Evolutionary conservation across 768 basidiomycete genomes (phyloP).

Genomic region (Lyophyllum decastes): DNA sequence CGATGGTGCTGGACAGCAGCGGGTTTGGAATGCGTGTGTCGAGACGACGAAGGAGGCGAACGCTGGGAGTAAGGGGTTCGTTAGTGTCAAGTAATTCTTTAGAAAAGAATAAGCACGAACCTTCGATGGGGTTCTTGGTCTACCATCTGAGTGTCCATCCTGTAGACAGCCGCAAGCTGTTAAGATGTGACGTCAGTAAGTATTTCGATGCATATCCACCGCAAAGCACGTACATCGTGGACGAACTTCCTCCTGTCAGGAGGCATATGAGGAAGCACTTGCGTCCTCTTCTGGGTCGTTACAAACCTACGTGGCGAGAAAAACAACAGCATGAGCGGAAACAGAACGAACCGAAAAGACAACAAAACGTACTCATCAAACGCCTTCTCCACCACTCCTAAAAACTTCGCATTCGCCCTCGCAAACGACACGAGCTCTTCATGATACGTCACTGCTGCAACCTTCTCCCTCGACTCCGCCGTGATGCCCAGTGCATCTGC

Average conservation of each 20-base stretch:
- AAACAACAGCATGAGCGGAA: constrained; percentile 6
- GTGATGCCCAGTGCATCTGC: constrained; percentile 93
- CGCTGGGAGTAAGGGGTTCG: constrained; percentile 31
- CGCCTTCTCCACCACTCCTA: constrained; percentile 73
- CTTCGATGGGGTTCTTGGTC: constrained; percentile 89
- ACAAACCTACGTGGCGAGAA: constrained; percentile 54
- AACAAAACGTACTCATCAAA: constrained; percentile 72
- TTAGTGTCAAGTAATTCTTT: not conserved
- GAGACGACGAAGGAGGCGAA: constrained; percentile 78
- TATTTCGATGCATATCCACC: not conserved
- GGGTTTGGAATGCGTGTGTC: constrained; percentile 82
- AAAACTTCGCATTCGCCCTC: constrained; percentile 63
- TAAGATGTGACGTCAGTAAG: constrained; percentile 1
- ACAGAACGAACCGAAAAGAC: constrained; percentile 21
- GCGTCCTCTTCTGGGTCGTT: constrained; percentile 61
- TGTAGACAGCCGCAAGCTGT: constrained; percentile 76
- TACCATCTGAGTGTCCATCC: constrained; percentile 83
- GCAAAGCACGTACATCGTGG: constrained; percentile 53
- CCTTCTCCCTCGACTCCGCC: constrained; percentile 44
- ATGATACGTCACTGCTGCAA: constrained; percentile 49
- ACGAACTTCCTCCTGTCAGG: constrained; percentile 82
- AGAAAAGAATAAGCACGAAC: constrained; percentile 27
- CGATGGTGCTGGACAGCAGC: constrained; percentile 54
- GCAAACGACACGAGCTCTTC: constrained; percentile 67
- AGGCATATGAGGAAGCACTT: constrained; percentile 83